Evolutionary conservation across 1,284 basidiomycete genomes (phyloP), one percentile per base, ranked within the genome.

Genomic region (Sporisorium exsertum): DNA sequence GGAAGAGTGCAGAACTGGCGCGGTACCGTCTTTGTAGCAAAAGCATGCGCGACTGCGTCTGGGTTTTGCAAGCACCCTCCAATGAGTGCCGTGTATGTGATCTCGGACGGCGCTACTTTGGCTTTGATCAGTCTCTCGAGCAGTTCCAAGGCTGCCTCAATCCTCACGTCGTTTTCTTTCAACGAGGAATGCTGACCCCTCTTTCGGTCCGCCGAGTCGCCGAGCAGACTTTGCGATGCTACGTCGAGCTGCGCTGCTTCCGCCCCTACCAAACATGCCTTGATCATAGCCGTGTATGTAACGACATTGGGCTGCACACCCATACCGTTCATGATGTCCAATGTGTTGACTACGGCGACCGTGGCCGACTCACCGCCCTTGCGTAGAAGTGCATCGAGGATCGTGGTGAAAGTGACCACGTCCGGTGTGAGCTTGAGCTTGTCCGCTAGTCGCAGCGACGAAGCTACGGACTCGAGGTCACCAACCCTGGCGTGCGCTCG

Each of bases 251-350:
- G 63, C 18, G 66, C 53, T 16, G 62, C 64, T 29, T 77, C 64
- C 0, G 67, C 71, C 27, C 67, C 73, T 1, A 52, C 68, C 33
- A 81, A 57, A 32, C 74, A 79, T 13, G 79, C 79, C 58, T 81
- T 83, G 73, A 83, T 81, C 77, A 83, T 75, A 20, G 81, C 73
- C 1, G 81, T 82, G 43, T 80, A 77, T 5, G 81, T 82, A 20
- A 81, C 63, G 12, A 61, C 67, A 51, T 81, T 83, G 18, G 77
- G 64, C 54, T 71, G 60, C 27, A 81, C 75, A 13, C 72, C 62
- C 56, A 80, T 57, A 35, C 60, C 50, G 15, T 71, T 62, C 79
- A 83, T 83, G 40, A 83, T 70, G 4, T 58, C 49, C 35, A 81
- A 51, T 26, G 79, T 67, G 52, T 76, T 74, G 40, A 49, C 52